Evolutionary conservation across 202 grass and related monocot species (phyloP).

Genomic region (Carex sylvatica): DNA sequence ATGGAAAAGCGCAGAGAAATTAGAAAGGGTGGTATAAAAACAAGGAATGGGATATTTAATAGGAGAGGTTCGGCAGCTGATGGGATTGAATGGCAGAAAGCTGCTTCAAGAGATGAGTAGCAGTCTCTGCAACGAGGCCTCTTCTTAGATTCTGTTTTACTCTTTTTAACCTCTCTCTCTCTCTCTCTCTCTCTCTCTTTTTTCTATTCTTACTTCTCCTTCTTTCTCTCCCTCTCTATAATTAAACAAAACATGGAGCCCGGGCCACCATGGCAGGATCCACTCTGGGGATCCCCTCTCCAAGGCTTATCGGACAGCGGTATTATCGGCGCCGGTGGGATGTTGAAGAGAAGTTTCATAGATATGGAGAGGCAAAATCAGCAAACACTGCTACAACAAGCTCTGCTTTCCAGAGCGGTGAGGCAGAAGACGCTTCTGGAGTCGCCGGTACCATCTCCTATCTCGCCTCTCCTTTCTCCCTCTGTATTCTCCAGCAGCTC

Average conservation of each 20-base stretch:
- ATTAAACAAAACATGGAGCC: constrained; percentile 51
- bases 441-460: constrained; percentile 19
- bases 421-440: constrained; percentile 48
- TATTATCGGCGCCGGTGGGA: constrained; percentile 19
- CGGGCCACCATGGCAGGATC: constrained; percentile 64
- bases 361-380: constrained; percentile 66
- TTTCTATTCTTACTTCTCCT: background rate
- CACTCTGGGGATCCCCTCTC: constrained; percentile 52
- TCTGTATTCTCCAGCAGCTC: constrained; percentile 31
- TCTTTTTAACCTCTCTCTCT: background rate
- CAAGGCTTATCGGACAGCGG: constrained; percentile 36
- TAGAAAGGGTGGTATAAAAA: constrained; percentile 22
- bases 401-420: constrained; percentile 50
- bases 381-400: constrained; percentile 52
- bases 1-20: background rate
- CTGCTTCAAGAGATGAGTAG: constrained; percentile 24
- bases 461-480: constrained; percentile 7
- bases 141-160: constrained; percentile 15
- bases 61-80: constrained; percentile 19
- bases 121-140: constrained; percentile 7
- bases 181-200: background rate
- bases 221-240: background rate
- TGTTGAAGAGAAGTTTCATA: constrained; percentile 67
- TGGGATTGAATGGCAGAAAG: constrained; percentile 74
- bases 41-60: constrained; percentile 33